Conservation (phyloP, 2,329 filamentous ascomycete genomes). For the Rhexocercosporidium sp. region DNA sequence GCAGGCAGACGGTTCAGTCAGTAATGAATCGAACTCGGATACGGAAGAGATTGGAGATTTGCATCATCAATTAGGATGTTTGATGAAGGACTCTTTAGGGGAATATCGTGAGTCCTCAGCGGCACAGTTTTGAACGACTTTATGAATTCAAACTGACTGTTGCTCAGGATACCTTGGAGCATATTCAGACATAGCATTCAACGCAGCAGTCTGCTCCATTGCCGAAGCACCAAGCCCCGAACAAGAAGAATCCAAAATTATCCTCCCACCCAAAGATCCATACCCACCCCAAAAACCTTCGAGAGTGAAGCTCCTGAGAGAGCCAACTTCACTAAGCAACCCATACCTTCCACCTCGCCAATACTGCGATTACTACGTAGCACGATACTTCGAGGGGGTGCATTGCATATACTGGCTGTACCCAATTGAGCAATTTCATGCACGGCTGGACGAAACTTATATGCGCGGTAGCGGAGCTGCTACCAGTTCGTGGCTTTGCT, state of each 20-base stretch:
- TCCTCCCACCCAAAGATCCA: slow-evolving; percentile 26
- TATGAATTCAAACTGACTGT: background rate
- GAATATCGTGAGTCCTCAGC: slow-evolving; percentile 27
- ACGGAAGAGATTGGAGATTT: slow-evolving; percentile 29
- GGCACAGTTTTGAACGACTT: no score
- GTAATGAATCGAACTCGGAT: slow-evolving; percentile 19
- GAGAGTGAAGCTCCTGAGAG: slow-evolving; percentile 11
- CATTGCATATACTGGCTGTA: slow-evolving; percentile 33
- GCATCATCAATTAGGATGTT: slow-evolving; percentile 30
- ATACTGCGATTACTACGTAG: slow-evolving; percentile 29
- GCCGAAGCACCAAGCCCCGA: slow-evolving; percentile 28
- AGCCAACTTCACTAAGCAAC: slow-evolving; percentile 13
- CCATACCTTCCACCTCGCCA: slow-evolving; percentile 28
- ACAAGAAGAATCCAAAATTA: slow-evolving; percentile 25
- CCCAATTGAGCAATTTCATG: slow-evolving; percentile 30
- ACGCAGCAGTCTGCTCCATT: slow-evolving; percentile 31
- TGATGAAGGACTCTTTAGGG: slow-evolving; percentile 31
- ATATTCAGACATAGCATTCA: slow-evolving; percentile 33
- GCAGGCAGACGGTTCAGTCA: slow-evolving; percentile 1
- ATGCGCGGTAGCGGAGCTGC: slow-evolving; percentile 10
- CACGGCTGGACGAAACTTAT: slow-evolving; percentile 28
- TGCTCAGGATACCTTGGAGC: slow-evolving; percentile 30
- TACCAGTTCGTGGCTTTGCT: slow-evolving; percentile 31
- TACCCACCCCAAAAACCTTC: slow-evolving; percentile 29
- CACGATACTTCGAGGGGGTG: slow-evolving; percentile 30